Conservation (phyloP, 768 basidiomycete genomes). For the Hygrocybe coccinea region DNA sequence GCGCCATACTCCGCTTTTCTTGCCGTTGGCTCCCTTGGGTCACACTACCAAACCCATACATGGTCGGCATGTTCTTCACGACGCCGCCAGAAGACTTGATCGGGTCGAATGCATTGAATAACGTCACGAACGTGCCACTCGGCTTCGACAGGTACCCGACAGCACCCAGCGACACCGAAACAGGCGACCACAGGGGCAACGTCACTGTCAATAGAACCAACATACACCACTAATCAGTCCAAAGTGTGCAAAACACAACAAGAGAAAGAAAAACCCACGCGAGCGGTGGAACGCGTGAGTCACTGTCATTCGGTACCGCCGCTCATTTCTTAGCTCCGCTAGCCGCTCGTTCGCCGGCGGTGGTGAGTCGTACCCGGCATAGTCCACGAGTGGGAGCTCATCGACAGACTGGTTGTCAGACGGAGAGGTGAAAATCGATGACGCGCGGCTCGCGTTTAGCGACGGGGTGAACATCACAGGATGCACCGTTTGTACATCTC, state of each 20-base stretch:
- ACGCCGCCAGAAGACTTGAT: conserved; percentile 39
- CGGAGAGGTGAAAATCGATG: conserved; percentile 29
- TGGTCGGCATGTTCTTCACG: conserved; percentile 48
- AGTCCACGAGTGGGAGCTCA: conserved; percentile 12
- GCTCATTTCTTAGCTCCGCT: conserved; percentile 52
- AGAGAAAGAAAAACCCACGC: conserved; percentile 37
- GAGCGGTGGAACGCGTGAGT: conserved; percentile 67
- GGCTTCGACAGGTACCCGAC: conserved; percentile 72
- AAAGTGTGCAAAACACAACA: conserved; percentile 4
- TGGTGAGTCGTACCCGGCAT: conserved; percentile 38
- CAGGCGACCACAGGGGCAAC: conserved; percentile 68
- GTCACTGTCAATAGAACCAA: conserved; percentile 38
- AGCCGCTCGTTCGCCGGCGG: conserved; percentile 34
- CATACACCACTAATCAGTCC: background rate
- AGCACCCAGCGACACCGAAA: conserved; percentile 57
- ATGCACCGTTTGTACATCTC: conserved; percentile 33
- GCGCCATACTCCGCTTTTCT: conserved; percentile 56
- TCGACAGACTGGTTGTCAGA: conserved; percentile 16
- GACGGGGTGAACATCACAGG: conserved; percentile 38
- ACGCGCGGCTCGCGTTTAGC: conserved; percentile 25
- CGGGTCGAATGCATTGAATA: conserved; percentile 66
- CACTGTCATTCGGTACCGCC: conserved; percentile 61
- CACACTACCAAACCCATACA: conserved; percentile 62
- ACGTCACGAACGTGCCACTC: conserved; percentile 61
- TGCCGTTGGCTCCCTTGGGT: conserved; percentile 44